Evolutionary conservation across 345 rosid species (phyloP).

Genomic region (Eutrema japonicum): DNA sequence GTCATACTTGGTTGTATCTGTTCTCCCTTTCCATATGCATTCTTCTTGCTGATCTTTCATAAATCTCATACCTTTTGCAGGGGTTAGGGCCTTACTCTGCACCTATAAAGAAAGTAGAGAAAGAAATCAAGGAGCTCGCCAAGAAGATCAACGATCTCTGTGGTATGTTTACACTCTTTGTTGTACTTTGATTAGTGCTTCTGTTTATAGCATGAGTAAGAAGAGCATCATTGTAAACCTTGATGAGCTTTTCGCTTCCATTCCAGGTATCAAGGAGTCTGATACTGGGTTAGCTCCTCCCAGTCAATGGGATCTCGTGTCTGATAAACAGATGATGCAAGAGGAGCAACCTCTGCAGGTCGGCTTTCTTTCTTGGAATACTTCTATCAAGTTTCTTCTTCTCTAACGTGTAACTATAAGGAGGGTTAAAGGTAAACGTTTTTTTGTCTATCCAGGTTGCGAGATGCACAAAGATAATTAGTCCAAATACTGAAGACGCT

Average conservation of each 20-base stretch:
- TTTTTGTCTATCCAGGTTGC: constrained; percentile 60
- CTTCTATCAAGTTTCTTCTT: too few relatives aligned
- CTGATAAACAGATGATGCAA: constrained; percentile 99
- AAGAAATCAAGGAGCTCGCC: constrained; percentile 88
- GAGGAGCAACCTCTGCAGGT: constrained; percentile 97
- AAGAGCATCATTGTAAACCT: too few relatives aligned
- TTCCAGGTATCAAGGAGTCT: constrained; percentile 90
- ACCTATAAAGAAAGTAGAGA: constrained; percentile 84
- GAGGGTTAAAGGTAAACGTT: too few relatives aligned
- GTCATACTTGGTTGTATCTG: too few relatives aligned
- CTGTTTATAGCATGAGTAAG: too few relatives aligned
- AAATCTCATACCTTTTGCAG: constrained; percentile 40
- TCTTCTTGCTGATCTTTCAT: too few relatives aligned
- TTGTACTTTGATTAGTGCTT: too few relatives aligned
- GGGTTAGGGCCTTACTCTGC: constrained; percentile 92
- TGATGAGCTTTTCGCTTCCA: background rate
- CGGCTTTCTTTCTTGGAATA: background rate
- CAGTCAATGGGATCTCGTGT: constrained; percentile 99
- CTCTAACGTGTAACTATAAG: too few relatives aligned
- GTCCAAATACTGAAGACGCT: constrained; percentile 94
- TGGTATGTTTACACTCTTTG: constrained; percentile 51
- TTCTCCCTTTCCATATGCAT: too few relatives aligned
- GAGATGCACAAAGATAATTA: constrained; percentile 95
- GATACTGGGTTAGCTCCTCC: constrained; percentile 97
- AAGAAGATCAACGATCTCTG: constrained; percentile 88